Evolutionary conservation across 1,284 basidiomycete genomes (phyloP), one percentile per base, ranked within the genome.

Genomic region (Agaricales sp.): DNA sequence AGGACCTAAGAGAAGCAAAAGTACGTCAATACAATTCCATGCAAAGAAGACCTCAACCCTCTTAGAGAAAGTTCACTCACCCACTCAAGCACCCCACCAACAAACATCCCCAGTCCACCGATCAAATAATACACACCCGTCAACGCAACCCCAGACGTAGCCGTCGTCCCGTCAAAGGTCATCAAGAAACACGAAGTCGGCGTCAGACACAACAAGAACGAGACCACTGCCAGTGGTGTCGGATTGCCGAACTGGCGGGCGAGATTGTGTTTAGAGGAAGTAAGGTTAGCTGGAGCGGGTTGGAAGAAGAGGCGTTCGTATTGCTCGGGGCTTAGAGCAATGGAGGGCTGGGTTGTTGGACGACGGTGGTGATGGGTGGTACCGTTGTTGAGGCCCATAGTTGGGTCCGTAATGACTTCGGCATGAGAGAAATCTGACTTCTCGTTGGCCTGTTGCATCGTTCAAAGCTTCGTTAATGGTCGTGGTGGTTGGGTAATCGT

Each of bases 1-100:
- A 59, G 47, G 25, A 57, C 54, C 56, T 57, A 46, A 37, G n/a
- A 23, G 26, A 44, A 4, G 35, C 19, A 20, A 25, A 12, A 48
- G 18, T 50, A 47, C 38, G 30, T 22, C 45, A 44, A 35, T 19
- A 1, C 3, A 24, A 26, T 37, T 13, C 21, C 19, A 16, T 3
- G 12, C 14, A 21, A 11, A 39, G n/a, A 25, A 39, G n/a, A n/a
- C n/a, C n/a, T n/a, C n/a, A n/a, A n/a, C n/a, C n/a, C n/a, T n/a
- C n/a, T 6, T 13, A 39, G 14, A n/a, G 46, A 13, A 30, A 13
- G 16, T 35, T 8, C n/a, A 50, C 51, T 13, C 12, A 57, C 57
- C 56, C 57, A 59, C 56, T 59, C 57, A 47, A 57, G 49, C 11
- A 57, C 48, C 21, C 54, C 57, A 24, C 49, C 51, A 3, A 57